These are phyloP conservation scores for Colletotrichum musae DNA, from an alignment of 2,329 filamentous ascomycete genomes.

Conservation along the genomic window DNA sequence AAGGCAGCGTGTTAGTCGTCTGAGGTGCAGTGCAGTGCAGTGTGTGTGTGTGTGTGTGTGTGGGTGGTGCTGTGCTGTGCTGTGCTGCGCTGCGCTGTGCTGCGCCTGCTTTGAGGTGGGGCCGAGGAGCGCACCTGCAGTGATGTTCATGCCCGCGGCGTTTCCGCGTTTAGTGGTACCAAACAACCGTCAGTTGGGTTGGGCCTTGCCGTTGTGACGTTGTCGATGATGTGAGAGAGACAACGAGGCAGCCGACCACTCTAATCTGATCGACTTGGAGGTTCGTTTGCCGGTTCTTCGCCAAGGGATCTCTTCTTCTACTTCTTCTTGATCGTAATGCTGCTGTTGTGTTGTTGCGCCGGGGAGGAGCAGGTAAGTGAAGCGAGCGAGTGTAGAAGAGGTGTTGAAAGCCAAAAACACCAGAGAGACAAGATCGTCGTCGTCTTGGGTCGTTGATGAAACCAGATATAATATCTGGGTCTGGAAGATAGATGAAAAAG, in stretches of 20 bases:
- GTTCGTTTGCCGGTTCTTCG: too few species aligned
- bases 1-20: constrained; percentile 33
- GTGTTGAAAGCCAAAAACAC: constrained; percentile 6
- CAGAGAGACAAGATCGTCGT: constrained; percentile 18
- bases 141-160: constrained; percentile 39
- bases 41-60: too few species aligned
- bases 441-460: constrained; percentile 11
- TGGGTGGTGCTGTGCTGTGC: too few species aligned
- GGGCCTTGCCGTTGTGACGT: neutral
- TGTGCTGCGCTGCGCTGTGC: constrained; percentile 25
- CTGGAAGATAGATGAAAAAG: constrained; percentile 22
- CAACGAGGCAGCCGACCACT: constrained; percentile 11
- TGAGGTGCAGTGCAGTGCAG: constrained; percentile 8
- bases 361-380: neutral
- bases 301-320: too few species aligned
- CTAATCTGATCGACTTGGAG: too few species aligned
- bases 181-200: too few species aligned
- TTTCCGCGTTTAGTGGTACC: constrained; percentile 27
- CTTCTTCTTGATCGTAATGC: too few species aligned
- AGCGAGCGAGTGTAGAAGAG: too few species aligned
- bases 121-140: constrained; percentile 38
- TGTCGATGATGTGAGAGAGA: neutral
- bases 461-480: constrained; percentile 24
- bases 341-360: too few species aligned
- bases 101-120: constrained; percentile 41